Evolutionary conservation across 306 rosid genomes (phyloP), one percentile per base, ranked within the genome.

Genomic region (Rubus parviflorus): DNA sequence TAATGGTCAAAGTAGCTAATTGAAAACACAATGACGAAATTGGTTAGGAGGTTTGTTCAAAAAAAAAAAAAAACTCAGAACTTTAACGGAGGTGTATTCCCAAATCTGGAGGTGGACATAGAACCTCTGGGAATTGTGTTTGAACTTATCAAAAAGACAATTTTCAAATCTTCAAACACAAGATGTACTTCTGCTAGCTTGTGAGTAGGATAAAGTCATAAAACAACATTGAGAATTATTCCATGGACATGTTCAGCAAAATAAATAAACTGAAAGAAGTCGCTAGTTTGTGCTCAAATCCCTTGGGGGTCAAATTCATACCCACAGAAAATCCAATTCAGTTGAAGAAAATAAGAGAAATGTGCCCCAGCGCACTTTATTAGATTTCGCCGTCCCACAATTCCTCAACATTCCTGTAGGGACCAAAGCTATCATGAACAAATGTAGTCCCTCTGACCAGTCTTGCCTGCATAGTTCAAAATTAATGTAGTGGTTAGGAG

Each of bases 341-440:
- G 68, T 30, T 30, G 43, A 62, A 22, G 64, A 52, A 72, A 14
- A 13, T 30, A 62, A 37, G 6, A 62, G 12, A 41, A 13, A 2
- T 49, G 75, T 20, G n/a, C 57, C 40, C 11, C 8, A 5, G 3
- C 48, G 8, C 14, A 40, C 20, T 53, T 72, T 45, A 41, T 30
- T 73, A 92, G 53, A 89, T 86, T 86, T 92, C 96, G 14, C 96
- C 97, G 81, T 92, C 97, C 96, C 97, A 92, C 6, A 92, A 42
- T 43, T 92, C 92, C 75, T 90, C 88, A 47, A 90, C 0, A 37
- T 81, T 61, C 80, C 70, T 84, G 72, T 90, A 92, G 51, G 12
- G 57, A 53, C 91, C 93, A 70, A 43, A 88, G 42, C 85, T 89
- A 58, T 87, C 89, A 75, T 90, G 91, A 40, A 79, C 84, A 62